A percentile compares a stretch with the other conserved stretches of the same genome.
Conservation (phyloP, 2,329 filamentous ascomycete species). For the Sarocladium kiliense region DNA sequence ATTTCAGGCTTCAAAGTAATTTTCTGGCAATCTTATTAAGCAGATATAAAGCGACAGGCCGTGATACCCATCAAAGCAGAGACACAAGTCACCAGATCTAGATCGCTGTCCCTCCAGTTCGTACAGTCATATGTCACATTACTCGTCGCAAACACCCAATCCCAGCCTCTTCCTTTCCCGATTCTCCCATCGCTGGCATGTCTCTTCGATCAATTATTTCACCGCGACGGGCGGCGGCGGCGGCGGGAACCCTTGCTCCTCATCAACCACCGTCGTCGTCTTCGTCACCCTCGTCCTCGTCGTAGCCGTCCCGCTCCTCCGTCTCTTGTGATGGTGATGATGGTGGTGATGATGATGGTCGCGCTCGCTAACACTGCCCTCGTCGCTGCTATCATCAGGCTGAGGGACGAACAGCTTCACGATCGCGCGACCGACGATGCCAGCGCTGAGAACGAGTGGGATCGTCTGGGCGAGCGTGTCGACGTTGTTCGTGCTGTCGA, state of each 20-base stretch:
- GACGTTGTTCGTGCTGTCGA: slow-evolving; percentile 18
- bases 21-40: too few species aligned
- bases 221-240: background rate
- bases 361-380: background rate
- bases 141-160: background rate
- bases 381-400: slow-evolving; percentile 1
- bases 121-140: background rate
- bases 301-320: background rate
- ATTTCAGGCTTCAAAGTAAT: too few species aligned
- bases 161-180: too few species aligned
- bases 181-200: background rate
- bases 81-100: too few species aligned
- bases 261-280: background rate
- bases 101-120: background rate
- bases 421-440: slow-evolving; percentile 16
- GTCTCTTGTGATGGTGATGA: slow-evolving; percentile 2
- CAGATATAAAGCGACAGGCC: too few species aligned
- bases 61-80: too few species aligned
- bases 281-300: slow-evolving; percentile 3
- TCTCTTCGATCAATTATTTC: background rate
- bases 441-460: slow-evolving; percentile 25
- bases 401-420: background rate
- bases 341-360: slow-evolving; percentile 3
- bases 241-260: background rate
- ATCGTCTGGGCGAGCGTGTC: slow-evolving; percentile 24